Conservation (phyloP, 768 basidiomycete genomes). For the Lactarius hatsudake region DNA sequence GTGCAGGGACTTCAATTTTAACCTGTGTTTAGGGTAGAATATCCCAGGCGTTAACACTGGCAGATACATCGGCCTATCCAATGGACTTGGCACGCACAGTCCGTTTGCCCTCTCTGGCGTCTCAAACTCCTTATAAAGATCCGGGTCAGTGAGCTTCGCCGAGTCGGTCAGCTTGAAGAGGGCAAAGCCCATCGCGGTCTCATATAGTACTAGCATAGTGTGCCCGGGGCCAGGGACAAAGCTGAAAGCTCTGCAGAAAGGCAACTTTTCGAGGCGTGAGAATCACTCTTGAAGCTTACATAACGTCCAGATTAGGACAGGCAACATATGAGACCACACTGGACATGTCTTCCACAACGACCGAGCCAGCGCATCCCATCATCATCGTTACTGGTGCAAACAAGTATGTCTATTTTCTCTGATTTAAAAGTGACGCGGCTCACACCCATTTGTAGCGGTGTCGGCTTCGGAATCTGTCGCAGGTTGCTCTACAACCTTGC, state of each 20-base stretch:
- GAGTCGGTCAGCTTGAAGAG: slow-evolving; percentile 94
- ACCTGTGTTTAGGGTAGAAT: slow-evolving; percentile 43
- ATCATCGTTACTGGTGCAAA: slow-evolving; percentile 40
- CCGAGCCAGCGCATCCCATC: slow-evolving; percentile 28
- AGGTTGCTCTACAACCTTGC: slow-evolving; percentile 70
- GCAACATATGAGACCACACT: too few relatives aligned
- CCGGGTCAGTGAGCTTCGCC: slow-evolving; percentile 80
- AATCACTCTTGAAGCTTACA: not conserved
- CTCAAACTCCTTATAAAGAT: slow-evolving; percentile 91
- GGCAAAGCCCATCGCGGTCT: slow-evolving; percentile 95
- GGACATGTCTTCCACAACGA: slow-evolving; percentile 3
- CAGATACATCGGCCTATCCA: not conserved
- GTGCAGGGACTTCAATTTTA: slow-evolving; percentile 94
- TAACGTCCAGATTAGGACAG: too few relatives aligned
- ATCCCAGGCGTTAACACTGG: slow-evolving; percentile 1
- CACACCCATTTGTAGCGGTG: slow-evolving; percentile 48
- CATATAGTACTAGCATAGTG: slow-evolving; percentile 92
- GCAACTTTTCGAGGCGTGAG: slow-evolving; percentile 21
- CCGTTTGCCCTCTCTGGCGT: slow-evolving; percentile 89
- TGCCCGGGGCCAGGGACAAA: not conserved
- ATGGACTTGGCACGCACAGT: slow-evolving; percentile 56
- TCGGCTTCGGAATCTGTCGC: slow-evolving; percentile 81
- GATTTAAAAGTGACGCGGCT: not conserved
- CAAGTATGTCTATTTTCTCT: slow-evolving; percentile 30
- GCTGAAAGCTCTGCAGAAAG: too few relatives aligned